These are phyloP conservation scores for Lyophyllum shimeji DNA, from an alignment of 768 basidiomycete genomes.

Conservation along the genomic window DNA sequence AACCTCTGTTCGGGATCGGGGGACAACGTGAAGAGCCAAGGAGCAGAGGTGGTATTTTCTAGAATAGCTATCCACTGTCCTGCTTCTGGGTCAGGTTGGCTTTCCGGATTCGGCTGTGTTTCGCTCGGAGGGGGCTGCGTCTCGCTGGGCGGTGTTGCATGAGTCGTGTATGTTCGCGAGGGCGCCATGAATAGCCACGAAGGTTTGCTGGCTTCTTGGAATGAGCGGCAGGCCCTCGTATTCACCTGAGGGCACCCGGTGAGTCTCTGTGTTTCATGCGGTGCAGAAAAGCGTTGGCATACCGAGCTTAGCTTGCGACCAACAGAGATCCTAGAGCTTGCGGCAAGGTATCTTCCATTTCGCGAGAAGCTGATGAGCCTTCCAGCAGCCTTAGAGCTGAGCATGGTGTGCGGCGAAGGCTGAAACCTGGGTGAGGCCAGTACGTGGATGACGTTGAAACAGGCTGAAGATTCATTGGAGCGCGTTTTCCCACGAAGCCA, in stretches of 20 bases:
- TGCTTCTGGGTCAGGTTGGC: background rate
- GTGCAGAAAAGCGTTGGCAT: background rate
- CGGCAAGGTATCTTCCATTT: background rate
- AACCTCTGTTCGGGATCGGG: constrained; percentile 17
- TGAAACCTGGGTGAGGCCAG: background rate
- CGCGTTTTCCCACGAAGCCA: background rate
- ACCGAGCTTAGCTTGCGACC: background rate
- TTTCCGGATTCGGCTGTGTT: background rate
- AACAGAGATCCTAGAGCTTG: background rate
- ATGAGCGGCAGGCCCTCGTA: background rate
- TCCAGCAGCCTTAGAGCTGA: background rate
- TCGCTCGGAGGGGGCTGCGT: background rate
- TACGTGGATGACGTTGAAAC: background rate
- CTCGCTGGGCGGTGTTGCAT: too few species aligned
- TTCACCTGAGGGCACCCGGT: background rate
- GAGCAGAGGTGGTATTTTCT: constrained; percentile 22
- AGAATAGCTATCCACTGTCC: constrained; percentile 22
- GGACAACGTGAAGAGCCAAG: constrained; percentile 20
- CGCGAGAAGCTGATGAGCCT: background rate
- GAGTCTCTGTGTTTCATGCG: background rate
- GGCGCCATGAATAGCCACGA: constrained; percentile 3
- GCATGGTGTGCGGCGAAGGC: background rate
- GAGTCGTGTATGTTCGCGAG: background rate
- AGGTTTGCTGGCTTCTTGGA: background rate
- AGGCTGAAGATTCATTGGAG: background rate